Base-by-base conservation (phyloP, 2,329 filamentous ascomycete species). In the Cytospora schulzeri region DNA sequence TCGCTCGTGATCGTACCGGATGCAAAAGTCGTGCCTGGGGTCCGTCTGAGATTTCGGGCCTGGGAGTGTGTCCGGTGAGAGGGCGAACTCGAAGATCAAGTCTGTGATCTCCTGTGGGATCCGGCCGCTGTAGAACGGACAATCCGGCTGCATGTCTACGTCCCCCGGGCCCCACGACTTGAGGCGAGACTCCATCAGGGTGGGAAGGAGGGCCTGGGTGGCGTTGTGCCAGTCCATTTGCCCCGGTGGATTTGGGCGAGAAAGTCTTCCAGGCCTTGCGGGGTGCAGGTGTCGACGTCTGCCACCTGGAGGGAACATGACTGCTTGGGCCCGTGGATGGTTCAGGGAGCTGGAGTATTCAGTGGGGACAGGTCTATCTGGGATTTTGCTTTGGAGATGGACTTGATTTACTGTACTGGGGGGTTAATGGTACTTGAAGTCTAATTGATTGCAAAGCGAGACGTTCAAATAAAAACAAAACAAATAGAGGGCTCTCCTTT, bases 41-140 rank as follows among this genome's bases (percentile, higher is more conserved):
- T 7, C 22, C 2, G 28, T 2, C 14, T 19, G 29, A 3, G 4
- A 24, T 17, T 14, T 2, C 3, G 19, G 22, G 31, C 12, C 51
- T 1, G 24, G 9, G 11, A 51, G 4, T 12, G 28, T 22, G 29
- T 51, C 35, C 5, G 38, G 41, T 5, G 53, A 38, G n/a, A 62
- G 38, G 7, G 41, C 60, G 52, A 38, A 52, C 14, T 62, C 41
- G 41, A 57, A 62, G 38, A 62, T 62, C 41, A 62, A n/a, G 26
- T 57, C 31, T 1, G 41, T 50, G 38, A 62, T 57, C 29, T 62
- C 60, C 60, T 9, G 41, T 24, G 60, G 60, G 12, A 57, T 52
- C 2, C 59, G 59, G 11, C 53, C 53, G n/a, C 57, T 57, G 28
- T 52, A 62, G 7, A 62, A 38, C 2, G 4, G 22, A 22, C 28